Base-by-base conservation (phyloP, 2,329 filamentous ascomycete species). In the Aspergillus sp. region DNA sequence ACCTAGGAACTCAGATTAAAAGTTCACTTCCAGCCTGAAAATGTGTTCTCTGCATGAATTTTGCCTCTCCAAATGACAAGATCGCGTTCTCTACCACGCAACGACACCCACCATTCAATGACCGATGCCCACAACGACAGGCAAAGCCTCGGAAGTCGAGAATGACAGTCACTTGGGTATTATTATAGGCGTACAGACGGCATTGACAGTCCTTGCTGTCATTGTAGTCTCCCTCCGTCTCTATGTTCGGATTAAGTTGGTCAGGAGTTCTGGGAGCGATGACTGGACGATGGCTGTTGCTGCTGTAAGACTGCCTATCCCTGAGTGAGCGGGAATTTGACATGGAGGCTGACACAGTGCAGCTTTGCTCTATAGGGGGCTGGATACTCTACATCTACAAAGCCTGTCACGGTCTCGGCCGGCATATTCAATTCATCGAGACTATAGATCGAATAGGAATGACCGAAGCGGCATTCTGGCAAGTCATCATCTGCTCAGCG, bases 311-410 rank as follows among this genome's bases (percentile, higher is more conserved):
- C 22, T 24, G 22, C 22, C 7, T 24, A 24, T 24, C n/a, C n/a
- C n/a, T n/a, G n/a, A n/a, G n/a, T n/a, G n/a, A 7, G 22, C 22
- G 22, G 7, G 7, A 7, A 24, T 4, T 24, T 24, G 22, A 24
- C 22, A 24, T 24, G 22, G 22, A 24, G 7, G 22, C 22, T 30
- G 10, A 30, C 10, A 8, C 26, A 42, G 16, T 22, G 2, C 19
- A 49, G 47, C 24, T 49, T 19, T 49, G 47, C 19, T 49, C 47
- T 22, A n/a, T 49, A 3, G 47, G 38, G 3, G 47, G 47, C 47
- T 49, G 47, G 47, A 24, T 35, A 5, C 47, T 49, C 10, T 49
- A 43, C 40, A 13, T 49, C n/a, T 49, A 43, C 47, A 49, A 49
- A 36, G 40, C 22, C n/a, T 43, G 24, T 6, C 47, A 49, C 11